Conservation (phyloP, 345 rosid genomes). For the Anastatica hierochuntica region DNA sequence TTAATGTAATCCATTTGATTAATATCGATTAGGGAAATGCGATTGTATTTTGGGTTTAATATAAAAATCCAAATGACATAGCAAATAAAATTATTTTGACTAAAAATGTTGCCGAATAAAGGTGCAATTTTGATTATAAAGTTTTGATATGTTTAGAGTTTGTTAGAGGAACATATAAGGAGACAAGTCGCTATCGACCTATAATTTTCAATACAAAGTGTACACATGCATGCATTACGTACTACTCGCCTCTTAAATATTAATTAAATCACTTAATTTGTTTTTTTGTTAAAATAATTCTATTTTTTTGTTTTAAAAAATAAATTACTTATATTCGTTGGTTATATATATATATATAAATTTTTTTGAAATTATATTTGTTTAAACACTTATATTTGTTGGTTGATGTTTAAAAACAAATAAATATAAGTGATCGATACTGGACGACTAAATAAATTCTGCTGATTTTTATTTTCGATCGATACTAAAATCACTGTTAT, state of each 20-base stretch:
- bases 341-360: no score
- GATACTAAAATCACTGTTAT: no score
- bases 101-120: slow-evolving; percentile 13
- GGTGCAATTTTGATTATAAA: slow-evolving; percentile 12
- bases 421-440: no score
- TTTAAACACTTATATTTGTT: slow-evolving; percentile 4
- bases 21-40: no score
- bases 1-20: no score
- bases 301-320: no score
- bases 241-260: not conserved
- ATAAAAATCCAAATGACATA: not conserved
- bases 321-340: no score
- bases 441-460: no score
- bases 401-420: not conserved
- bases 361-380: no score
- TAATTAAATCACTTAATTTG: not conserved
- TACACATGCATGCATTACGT: slow-evolving; percentile 22
- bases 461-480: no score
- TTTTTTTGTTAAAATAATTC: no score
- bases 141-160: slow-evolving; percentile 20
- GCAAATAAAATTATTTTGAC: not conserved
- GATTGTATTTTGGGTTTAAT: not conserved
- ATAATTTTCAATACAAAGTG: slow-evolving; percentile 5
- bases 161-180: slow-evolving; percentile 25
- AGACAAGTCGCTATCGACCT: slow-evolving; percentile 23